These are phyloP conservation scores for Myxozyma neotropica DNA, from an alignment of 805 yeast genomes.

Conservation along the genomic window DNA sequence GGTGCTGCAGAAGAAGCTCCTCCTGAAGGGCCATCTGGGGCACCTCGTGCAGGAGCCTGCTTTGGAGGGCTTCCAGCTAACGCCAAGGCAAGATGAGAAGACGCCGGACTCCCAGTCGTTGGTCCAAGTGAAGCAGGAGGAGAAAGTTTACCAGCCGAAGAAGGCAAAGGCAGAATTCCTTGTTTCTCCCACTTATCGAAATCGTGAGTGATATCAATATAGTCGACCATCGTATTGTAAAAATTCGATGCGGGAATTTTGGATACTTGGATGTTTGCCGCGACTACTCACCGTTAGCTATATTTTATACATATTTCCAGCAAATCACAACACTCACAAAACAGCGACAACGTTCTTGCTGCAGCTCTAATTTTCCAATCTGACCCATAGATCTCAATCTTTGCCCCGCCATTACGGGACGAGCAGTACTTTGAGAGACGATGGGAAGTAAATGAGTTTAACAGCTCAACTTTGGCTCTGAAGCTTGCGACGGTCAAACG, in stretches of 20 bases:
- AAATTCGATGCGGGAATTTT: slow-evolving; percentile 51
- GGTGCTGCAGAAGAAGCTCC: neutral
- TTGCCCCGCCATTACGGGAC: slow-evolving; percentile 22
- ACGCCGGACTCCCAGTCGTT: neutral
- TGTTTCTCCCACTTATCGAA: slow-evolving; percentile 76
- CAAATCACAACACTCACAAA: slow-evolving; percentile 55
- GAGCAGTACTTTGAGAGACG: slow-evolving; percentile 53
- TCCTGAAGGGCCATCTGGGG: neutral
- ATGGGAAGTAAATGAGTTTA: slow-evolving; percentile 78
- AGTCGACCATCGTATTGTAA: slow-evolving; percentile 82
- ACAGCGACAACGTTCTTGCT: slow-evolving; percentile 57
- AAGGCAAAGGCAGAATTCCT: slow-evolving; percentile 14
- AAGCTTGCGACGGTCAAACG: slow-evolving; percentile 51
- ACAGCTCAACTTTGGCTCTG: slow-evolving; percentile 58
- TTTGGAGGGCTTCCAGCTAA: neutral
- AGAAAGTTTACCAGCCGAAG: slow-evolving; percentile 3
- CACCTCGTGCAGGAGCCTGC: neutral
- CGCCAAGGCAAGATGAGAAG: neutral
- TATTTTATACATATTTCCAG: neutral
- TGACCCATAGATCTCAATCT: slow-evolving; percentile 63
- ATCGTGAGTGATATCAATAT: slow-evolving; percentile 72
- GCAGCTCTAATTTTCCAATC: slow-evolving; percentile 83
- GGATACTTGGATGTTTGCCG: slow-evolving; percentile 32
- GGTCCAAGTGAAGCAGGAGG: neutral
- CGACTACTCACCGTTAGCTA: slow-evolving; percentile 9